Conservation (phyloP, 2,329 filamentous ascomycete genomes). For the Meredithiella fracta region DNA sequence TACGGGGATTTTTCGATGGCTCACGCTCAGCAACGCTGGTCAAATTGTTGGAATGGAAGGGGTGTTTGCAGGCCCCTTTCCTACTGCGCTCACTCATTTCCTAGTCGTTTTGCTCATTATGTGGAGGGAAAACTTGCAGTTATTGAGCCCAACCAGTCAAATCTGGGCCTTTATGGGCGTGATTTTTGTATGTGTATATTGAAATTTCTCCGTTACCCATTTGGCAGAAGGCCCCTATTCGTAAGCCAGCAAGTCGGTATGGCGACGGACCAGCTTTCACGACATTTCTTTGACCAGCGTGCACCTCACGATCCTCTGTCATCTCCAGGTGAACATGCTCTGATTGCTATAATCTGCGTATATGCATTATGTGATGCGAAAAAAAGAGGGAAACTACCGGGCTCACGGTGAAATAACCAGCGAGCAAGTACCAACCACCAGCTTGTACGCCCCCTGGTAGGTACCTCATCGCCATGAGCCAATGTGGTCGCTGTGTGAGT, state of each 20-base stretch:
- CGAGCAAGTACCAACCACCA: neutral
- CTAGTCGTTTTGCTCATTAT: conserved; percentile 8
- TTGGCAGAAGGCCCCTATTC: neutral
- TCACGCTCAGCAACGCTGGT: neutral
- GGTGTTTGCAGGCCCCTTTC: conserved; percentile 12
- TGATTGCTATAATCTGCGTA: no score
- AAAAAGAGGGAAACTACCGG: neutral
- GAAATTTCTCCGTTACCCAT: no score
- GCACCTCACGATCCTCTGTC: neutral
- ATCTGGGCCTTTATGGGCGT: neutral
- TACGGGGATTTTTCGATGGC: neutral
- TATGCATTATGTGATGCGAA: no score
- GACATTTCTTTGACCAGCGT: neutral
- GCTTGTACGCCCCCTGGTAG: neutral
- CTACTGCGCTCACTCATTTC: conserved; percentile 9
- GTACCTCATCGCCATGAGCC: neutral
- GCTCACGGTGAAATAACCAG: neutral
- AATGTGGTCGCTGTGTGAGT: neutral
- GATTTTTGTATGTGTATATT: no score
- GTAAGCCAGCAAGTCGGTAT: neutral
- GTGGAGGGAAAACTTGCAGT: neutral
- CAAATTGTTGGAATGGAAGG: conserved; percentile 8
- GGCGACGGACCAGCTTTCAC: neutral
- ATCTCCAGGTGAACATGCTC: neutral
- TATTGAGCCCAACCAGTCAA: neutral